Evolutionary conservation across 345 rosid species (phyloP), one percentile per base, ranked within the genome.

Genomic region (Clausena lansium): DNA sequence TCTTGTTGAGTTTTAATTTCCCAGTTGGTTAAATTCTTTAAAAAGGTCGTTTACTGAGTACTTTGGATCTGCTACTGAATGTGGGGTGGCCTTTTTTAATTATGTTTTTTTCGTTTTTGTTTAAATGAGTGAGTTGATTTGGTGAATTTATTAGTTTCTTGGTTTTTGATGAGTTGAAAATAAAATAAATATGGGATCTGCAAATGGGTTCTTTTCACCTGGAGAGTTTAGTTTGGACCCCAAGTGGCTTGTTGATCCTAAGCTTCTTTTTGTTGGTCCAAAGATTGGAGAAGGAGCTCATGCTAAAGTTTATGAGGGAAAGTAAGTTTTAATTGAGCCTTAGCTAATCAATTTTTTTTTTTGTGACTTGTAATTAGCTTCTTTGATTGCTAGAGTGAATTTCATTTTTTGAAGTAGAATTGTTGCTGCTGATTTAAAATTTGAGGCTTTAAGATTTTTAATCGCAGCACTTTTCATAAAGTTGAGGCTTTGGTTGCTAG

Each of bases 201-300:
- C 84, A 73, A 87, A 88, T 89, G 93, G 78, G 71, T 89, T 94
- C 67, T 88, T 86, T 82, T 81, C 88, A 24, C 77, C 83, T 20
- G 85, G 85, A 62, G 92, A 89, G 74, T 87, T 92, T 67, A 83
- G 70, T 86, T 80, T 96, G 90, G 99, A 94, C 80, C 81, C 83
- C 50, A 94, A 89, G 89, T 94, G 97, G 98, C 80, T 96, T 69
- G 84, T 96, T 81, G 98, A 96, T 88, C 91, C 98, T 45, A 91
- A 89, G 88, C 93, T 83, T 73, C 97, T 96, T 20, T 90, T 91
- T 80, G 97, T 96, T 84, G 99, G 99, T 33, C 98, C 99, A 7
- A 94, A 92, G 91, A 90, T 96, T 86, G 98, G 98, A 39, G 99
- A 96, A 81, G 98, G 99, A 65, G 97, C 98, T 79, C 98, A 94